Evolutionary conservation across 345 rosid species (phyloP), one percentile per base, ranked within the genome.

Genomic region (Moringa oleifera): DNA sequence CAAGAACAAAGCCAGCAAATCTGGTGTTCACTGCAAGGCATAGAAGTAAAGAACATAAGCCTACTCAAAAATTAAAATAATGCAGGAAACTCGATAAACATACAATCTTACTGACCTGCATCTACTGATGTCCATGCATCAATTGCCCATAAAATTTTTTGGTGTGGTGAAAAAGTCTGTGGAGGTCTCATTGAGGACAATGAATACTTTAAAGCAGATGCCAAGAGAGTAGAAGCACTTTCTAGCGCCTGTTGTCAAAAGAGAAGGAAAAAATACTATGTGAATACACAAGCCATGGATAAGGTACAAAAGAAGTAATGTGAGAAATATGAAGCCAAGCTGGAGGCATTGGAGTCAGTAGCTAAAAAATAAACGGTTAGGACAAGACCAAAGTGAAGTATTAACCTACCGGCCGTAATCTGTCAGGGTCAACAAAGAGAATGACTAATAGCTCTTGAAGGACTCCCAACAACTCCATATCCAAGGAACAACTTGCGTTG

Each of bases 121-220:
- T 79, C 80, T 22, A 78, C 76, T 28, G 84, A 72, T 55, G 71
- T 70, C 87, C 84, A 88, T 20, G 90, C 97, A 69, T 88, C 97
- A 63, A 88, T 71, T 67, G 81, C 73, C 98, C 97, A 90, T 57
- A 90, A 54, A 62, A 90, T 60, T 63, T 86, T 93, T 61, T 86
- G 89, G 74, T 88, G 91, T 13, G 92, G 89, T 58, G 78, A 71
- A 62, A 93, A 86, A 71, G 73, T 78, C 75, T 86, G 96, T 21
- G 98, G 97, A 63, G 89, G 85, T 65, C 97, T 80, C 58, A 82
- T 60, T 57, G 96, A 84, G 53, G 80, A 75, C 60, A 86, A 59
- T 0, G 96, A 86, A 74, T 74, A 85, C 25, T 78, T 76, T 66
- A 90, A 64, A 58, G 79, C 68, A 71, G 70, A 66, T 51, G 82